A percentile compares a stretch with the other conserved stretches of the same genome.
Evolutionary conservation across 2,329 filamentous ascomycete species (phyloP).

Genomic region (Exophiala aquamarina): DNA sequence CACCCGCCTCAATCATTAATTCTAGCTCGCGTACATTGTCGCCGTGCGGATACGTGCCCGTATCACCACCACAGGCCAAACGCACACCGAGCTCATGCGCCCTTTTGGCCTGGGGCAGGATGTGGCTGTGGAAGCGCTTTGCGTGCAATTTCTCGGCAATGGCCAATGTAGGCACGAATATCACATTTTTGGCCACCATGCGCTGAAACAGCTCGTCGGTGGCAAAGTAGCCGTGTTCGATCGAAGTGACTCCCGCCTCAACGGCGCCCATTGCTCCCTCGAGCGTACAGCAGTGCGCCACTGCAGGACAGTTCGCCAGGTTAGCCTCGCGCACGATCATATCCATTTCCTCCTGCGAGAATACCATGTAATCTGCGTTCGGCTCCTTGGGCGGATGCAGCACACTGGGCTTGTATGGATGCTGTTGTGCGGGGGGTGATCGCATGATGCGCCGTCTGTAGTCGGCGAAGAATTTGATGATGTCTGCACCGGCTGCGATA

Average conservation of each 20-base stretch:
- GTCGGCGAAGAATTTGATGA: constrained; percentile 55
- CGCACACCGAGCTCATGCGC: constrained; percentile 50
- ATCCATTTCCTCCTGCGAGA: constrained; percentile 51
- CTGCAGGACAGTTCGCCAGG: constrained; percentile 42
- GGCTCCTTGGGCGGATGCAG: constrained; percentile 39
- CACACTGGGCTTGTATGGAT: constrained; percentile 29
- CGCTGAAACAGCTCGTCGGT: constrained; percentile 43
- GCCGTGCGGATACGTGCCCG: constrained; percentile 54
- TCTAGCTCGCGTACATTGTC: constrained; percentile 55
- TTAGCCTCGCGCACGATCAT: constrained; percentile 50
- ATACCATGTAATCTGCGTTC: constrained; percentile 48
- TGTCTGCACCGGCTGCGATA: constrained; percentile 49
- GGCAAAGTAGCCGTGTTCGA: constrained; percentile 48
- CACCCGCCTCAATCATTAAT: constrained; percentile 52
- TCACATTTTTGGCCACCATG: constrained; percentile 46
- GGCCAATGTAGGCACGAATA: constrained; percentile 56
- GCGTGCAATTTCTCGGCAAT: constrained; percentile 40
- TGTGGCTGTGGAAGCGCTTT: constrained; percentile 28
- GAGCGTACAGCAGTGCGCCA: constrained; percentile 43
- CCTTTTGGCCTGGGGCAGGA: constrained; percentile 43
- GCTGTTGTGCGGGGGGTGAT: constrained; percentile 36
- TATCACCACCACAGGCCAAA: constrained; percentile 55
- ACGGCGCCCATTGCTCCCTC: constrained; percentile 48
- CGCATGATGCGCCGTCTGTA: constrained; percentile 47
- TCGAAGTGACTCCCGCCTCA: constrained; percentile 46